These are phyloP conservation scores for Saprolegnia parasitica DNA, from an alignment of 352 stramenopile species.

Conservation along the genomic window DNA sequence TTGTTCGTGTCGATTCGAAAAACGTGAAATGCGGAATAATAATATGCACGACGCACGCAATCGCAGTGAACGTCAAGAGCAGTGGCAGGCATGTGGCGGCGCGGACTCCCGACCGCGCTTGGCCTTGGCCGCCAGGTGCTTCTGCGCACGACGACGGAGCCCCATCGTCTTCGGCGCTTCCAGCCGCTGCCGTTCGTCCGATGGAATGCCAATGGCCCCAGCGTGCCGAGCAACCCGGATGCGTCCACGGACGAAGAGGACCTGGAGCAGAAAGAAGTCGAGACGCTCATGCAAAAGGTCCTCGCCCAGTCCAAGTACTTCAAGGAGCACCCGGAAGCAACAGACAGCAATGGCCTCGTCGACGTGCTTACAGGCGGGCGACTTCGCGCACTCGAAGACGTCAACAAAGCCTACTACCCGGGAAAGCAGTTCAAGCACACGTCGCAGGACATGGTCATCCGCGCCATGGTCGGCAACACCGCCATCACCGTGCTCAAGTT, in stretches of 20 bases:
- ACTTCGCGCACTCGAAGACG: constrained; percentile 47
- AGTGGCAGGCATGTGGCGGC: constrained; percentile 1
- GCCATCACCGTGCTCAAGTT: constrained; percentile 92
- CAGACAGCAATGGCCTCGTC: constrained; percentile 16
- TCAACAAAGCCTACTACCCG: constrained; percentile 84
- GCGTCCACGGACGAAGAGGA: constrained; percentile 22
- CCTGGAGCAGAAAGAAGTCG: constrained; percentile 27
- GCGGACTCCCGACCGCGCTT: neutral
- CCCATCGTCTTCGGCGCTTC: neutral
- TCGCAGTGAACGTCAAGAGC: neutral
- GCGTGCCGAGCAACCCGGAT: constrained; percentile 17
- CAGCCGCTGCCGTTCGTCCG: neutral
- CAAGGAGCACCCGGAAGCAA: constrained; percentile 7
- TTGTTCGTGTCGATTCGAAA: neutral
- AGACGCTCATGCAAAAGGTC: constrained; percentile 28
- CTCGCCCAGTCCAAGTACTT: constrained; percentile 24
- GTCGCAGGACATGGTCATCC: constrained; percentile 72
- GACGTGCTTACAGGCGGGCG: constrained; percentile 26
- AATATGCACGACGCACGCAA: neutral
- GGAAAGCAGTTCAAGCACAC: constrained; percentile 73
- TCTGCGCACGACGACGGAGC: neutral
- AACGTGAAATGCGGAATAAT: neutral
- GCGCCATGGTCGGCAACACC: constrained; percentile 92
- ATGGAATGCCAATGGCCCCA: neutral
- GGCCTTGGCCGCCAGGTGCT: neutral